Evolutionary conservation across 805 yeast species (phyloP), one percentile per base, ranked within the genome.

Genomic region (Candida sanyiensis): DNA sequence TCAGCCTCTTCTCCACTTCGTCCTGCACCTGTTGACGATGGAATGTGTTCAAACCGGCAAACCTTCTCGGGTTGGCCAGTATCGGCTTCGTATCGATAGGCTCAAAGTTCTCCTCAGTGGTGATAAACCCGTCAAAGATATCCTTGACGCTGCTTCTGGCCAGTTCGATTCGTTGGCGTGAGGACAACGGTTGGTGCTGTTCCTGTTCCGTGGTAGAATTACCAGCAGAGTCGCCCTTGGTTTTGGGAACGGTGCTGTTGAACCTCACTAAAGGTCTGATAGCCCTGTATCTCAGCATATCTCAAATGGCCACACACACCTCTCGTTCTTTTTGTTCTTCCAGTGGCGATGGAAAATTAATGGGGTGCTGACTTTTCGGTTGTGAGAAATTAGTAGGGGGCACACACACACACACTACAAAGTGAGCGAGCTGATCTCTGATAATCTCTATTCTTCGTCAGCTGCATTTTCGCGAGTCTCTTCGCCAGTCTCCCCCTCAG

Each of bases 11-110:
- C 47, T 70, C 57, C 56, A 78, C 58, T 42, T 77, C 80, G 28
- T 69, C 67, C 21, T 72, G 60, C 15, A 70, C 71, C 47, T 76
- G 81, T 35, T 80, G 77, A 49, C 79, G 78, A 46, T 73, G 80
- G 25, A 74, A 51, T 56, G 66, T 49, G 57, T 58, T 17, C 51
- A 40, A 6, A 47, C 62, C 46, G 58, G 64, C 44, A 33, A 42
- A 48, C 23, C 59, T 48, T 9, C 42, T 37, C 3, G 74, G 75
- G 33, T 67, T 51, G 9, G 62, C 56, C 42, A 52, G 63, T 4
- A 73, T 60, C 1, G 73, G 71, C 12, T 45, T 51, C 0, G 73
- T 62, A 33, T 73, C 75, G 23, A 72, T 70, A 8, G 71, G 71
- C 47, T 71, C 74, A 35, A 62, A 71, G 23, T 65, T 64, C 39